A percentile compares a stretch with the other conserved stretches of the same genome.
These are phyloP conservation scores for Candolleomyces aberdarensis DNA, from an alignment of 768 basidiomycete species.

Conservation along the genomic window DNA sequence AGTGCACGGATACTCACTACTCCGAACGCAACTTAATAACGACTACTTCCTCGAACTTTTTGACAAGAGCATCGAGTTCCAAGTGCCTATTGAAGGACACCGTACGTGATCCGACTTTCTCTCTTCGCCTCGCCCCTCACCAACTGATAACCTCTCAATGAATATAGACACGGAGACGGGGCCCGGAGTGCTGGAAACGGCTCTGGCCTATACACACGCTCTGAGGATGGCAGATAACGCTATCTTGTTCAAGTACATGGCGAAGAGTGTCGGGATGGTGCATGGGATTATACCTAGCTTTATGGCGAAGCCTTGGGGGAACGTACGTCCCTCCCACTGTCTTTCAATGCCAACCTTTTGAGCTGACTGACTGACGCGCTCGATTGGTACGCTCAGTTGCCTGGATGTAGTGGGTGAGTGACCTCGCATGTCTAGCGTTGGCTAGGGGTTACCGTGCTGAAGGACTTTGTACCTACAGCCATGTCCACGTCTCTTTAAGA, in stretches of 20 bases:
- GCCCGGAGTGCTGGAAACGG: conserved; percentile 85
- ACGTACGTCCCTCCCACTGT: conserved; percentile 48
- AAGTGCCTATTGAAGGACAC: conserved; percentile 81
- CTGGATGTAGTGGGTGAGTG: conserved; percentile 88
- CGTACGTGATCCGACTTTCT: conserved; percentile 43
- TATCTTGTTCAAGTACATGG: conserved; percentile 85
- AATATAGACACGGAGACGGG: conserved; percentile 86
- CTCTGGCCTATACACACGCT: conserved; percentile 79
- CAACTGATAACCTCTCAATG: background rate
- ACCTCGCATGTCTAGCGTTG: background rate
- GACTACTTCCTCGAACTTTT: conserved; percentile 89
- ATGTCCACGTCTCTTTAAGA: conserved; percentile 88
- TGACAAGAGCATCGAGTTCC: conserved; percentile 68
- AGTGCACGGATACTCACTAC: conserved; percentile 98
- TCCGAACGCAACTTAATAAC: conserved; percentile 86
- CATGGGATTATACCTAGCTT: conserved; percentile 90
- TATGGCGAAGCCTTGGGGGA: conserved; percentile 97
- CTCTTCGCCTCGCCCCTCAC: background rate
- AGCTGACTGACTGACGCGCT: too few relatives aligned
- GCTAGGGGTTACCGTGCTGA: background rate
- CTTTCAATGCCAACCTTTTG: conserved; percentile 8
- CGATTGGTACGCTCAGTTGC: conserved; percentile 50
- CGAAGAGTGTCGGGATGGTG: conserved; percentile 90
- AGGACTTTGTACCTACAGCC: conserved; percentile 38
- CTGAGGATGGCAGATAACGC: conserved; percentile 89